A percentile compares a stretch with the other conserved stretches of the same genome.
These are phyloP conservation scores for Curvularia lunata DNA, from an alignment of 2,329 filamentous ascomycete species.

Conservation along the genomic window DNA sequence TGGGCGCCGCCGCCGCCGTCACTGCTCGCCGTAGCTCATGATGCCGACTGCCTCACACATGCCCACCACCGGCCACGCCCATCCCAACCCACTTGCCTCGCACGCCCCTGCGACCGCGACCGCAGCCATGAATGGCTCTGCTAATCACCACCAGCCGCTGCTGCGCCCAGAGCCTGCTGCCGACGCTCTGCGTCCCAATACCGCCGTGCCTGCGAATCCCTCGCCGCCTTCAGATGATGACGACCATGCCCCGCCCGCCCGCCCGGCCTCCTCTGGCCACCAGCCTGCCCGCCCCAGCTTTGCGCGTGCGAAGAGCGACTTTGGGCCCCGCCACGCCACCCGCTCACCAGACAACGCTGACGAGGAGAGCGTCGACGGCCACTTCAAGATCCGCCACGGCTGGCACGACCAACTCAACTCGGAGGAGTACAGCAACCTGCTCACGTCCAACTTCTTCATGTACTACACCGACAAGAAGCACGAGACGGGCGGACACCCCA, in stretches of 20 bases:
- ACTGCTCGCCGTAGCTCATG: conserved; percentile 31
- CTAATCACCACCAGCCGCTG: conserved; percentile 14
- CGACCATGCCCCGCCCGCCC: conserved; percentile 50
- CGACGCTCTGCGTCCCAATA: conserved; percentile 34
- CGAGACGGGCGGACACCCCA: conserved; percentile 89
- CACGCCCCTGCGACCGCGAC: conserved; percentile 29
- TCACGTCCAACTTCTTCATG: conserved; percentile 97
- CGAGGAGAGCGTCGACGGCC: conserved; percentile 57
- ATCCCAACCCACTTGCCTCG: conserved; percentile 38
- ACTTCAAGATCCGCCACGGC: conserved; percentile 74
- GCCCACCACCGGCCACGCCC: conserved; percentile 29
- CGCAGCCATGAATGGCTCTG: conserved; percentile 28
- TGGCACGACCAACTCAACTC: conserved; percentile 93
- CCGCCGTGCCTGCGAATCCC: conserved; percentile 30
- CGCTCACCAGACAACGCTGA: conserved; percentile 41
- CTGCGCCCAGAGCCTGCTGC: conserved; percentile 21
- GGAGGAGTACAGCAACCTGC: conserved; percentile 82
- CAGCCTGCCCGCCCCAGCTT: conserved; percentile 50
- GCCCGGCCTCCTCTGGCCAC: conserved; percentile 59
- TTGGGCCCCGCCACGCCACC: conserved; percentile 55
- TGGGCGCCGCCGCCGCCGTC: conserved; percentile 38
- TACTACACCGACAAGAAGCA: conserved; percentile 99
- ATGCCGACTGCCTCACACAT: conserved; percentile 42
- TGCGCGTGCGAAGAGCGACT: conserved; percentile 65
- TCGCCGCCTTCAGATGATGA: conserved; percentile 29